These are phyloP conservation scores for Aspergillus carbonarius DNA, from an alignment of 2,329 filamentous ascomycete species.

Conservation along the genomic window DNA sequence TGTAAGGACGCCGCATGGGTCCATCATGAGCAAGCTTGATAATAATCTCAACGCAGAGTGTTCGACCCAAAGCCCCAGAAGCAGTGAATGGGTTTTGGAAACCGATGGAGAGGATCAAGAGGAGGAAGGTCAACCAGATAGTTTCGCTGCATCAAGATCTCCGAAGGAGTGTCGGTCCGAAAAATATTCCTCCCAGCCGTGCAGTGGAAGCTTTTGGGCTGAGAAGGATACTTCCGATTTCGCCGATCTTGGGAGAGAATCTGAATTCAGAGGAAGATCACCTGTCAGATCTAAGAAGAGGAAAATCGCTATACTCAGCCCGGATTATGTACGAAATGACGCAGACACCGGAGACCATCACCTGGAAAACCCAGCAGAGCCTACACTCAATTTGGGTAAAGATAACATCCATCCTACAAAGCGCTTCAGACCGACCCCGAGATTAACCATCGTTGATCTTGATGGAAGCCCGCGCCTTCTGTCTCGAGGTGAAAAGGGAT, in stretches of 20 bases:
- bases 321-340: not conserved
- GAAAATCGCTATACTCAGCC: not conserved
- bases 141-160: not conserved
- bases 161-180: not conserved
- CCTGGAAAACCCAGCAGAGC: not conserved
- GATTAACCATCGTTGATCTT: conserved; percentile 32
- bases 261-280: not conserved
- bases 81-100: not conserved
- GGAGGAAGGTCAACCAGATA: not conserved
- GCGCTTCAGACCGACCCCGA: conserved; percentile 3
- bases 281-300: not conserved
- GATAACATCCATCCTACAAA: not conserved
- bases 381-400: not conserved
- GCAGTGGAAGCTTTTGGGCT: too few relatives aligned
- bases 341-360: not conserved
- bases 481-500: not conserved
- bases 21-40: not conserved
- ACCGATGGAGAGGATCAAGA: not conserved
- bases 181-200: not conserved
- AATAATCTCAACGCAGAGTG: not conserved
- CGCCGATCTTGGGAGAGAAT: not conserved
- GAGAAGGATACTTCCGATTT: not conserved
- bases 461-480: conserved; percentile 38
- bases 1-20: not conserved
- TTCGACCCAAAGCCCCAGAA: not conserved